A percentile compares a stretch with the other conserved stretches of the same genome.
Conservation (phyloP, 2,329 filamentous ascomycete species). For the Pseudogymnoascus sp. region DNA sequence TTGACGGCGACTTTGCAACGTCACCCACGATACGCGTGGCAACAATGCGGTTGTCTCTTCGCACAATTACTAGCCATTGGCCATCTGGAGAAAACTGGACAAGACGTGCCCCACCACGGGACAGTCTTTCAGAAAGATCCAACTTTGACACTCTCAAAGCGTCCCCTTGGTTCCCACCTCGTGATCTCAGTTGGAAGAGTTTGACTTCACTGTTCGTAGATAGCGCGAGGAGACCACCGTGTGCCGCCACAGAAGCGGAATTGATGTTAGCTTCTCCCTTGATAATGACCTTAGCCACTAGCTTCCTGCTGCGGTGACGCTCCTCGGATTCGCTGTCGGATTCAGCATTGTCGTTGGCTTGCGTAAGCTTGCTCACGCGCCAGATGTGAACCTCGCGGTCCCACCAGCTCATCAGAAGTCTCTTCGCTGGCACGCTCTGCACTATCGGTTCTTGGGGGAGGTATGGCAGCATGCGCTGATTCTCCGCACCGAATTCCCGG, state of each 20-base stretch:
- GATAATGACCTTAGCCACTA: slow-evolving; percentile 60
- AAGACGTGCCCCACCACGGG: slow-evolving; percentile 55
- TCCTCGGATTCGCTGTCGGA: slow-evolving; percentile 30
- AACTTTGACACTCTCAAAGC: slow-evolving; percentile 64
- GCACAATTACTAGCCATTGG: slow-evolving; percentile 59
- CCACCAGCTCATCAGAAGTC: slow-evolving; percentile 87
- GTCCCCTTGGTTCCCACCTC: slow-evolving; percentile 42
- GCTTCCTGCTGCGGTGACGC: slow-evolving; percentile 45
- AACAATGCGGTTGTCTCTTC: slow-evolving; percentile 50
- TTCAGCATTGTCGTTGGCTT: slow-evolving; percentile 28
- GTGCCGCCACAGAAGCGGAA: slow-evolving; percentile 59
- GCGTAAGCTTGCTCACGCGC: slow-evolving; percentile 38
- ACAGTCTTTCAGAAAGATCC: slow-evolving; percentile 48
- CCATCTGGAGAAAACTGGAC: slow-evolving; percentile 62
- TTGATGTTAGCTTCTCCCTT: slow-evolving; percentile 76
- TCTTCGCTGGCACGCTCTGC: slow-evolving; percentile 60
- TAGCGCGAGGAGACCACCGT: slow-evolving; percentile 67
- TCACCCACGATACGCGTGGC: slow-evolving; percentile 39
- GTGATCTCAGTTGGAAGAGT: slow-evolving; percentile 59
- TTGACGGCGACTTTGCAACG: slow-evolving; percentile 28
- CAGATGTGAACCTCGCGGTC: slow-evolving; percentile 80
- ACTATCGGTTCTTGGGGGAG: slow-evolving; percentile 72
- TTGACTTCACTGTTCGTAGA: slow-evolving; percentile 68
- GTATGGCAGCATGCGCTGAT: slow-evolving; percentile 73
- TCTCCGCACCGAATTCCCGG: slow-evolving; percentile 65